Evolutionary conservation across 176 grass and related monocot genomes (phyloP).

Genomic region (Typha latifolia): DNA sequence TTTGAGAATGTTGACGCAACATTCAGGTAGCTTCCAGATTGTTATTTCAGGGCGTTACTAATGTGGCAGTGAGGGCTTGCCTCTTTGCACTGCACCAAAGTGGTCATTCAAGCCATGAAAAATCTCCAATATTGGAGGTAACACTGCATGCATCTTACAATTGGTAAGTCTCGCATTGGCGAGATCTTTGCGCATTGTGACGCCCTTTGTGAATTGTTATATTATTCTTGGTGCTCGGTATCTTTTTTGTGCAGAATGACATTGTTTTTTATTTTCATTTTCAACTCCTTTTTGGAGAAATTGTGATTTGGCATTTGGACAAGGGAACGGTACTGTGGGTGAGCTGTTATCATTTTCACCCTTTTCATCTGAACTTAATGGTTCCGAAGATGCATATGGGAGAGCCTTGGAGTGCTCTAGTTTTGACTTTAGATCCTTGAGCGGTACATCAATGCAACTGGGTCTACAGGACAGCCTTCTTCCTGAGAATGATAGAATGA

Average conservation of each 20-base stretch:
- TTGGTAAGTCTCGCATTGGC: too few species aligned
- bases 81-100: background rate
- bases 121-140: too few species aligned
- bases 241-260: background rate
- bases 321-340: conserved; percentile 27
- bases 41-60: too few species aligned
- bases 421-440: background rate
- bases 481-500: background rate
- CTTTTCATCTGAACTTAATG: conserved; percentile 11
- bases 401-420: conserved; percentile 6
- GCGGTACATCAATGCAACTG: background rate
- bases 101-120: too few species aligned
- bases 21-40: conserved; percentile 13
- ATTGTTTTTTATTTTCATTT: background rate
- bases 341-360: too few species aligned
- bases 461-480: background rate
- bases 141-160: too few species aligned
- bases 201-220: too few species aligned
- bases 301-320: conserved; percentile 25
- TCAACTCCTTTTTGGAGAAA: conserved; percentile 27
- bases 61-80: conserved; percentile 9
- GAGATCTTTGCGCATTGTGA: too few species aligned
- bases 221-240: background rate
- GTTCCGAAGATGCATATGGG: conserved; percentile 6
- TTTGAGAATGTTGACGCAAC: conserved; percentile 34